Evolutionary conservation across 495 filamentous ascomycete species (phyloP).

Genomic region (Xylaria cubensis): DNA sequence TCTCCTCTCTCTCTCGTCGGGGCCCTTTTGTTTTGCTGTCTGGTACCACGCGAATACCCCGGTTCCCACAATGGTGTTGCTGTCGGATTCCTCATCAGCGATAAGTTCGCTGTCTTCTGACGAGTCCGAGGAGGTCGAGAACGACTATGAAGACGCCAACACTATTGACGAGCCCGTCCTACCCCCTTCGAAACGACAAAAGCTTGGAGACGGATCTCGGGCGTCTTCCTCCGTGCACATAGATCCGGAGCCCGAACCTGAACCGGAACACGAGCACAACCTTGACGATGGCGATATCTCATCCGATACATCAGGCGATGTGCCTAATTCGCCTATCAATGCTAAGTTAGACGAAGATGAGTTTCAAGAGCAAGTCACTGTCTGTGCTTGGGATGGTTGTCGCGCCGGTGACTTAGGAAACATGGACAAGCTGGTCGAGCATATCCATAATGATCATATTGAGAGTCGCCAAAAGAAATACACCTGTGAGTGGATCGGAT

Average conservation of each 20-base stretch:
- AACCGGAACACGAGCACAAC: constrained; percentile 45
- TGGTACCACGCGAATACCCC: neutral
- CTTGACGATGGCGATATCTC: constrained; percentile 68
- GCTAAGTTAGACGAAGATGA: constrained; percentile 77
- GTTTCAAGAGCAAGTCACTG: constrained; percentile 85
- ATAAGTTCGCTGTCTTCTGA: constrained; percentile 48
- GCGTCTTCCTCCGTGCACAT: constrained; percentile 54
- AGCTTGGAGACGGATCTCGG: constrained; percentile 50
- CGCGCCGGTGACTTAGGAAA: constrained; percentile 79
- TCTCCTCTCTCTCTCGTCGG: neutral
- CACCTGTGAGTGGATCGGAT: constrained; percentile 94
- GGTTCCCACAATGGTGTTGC: constrained; percentile 34
- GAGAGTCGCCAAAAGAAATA: constrained; percentile 75
- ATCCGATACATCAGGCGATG: constrained; percentile 83
- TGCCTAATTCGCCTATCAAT: constrained; percentile 72
- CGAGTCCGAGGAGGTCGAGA: constrained; percentile 55
- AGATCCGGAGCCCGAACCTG: constrained; percentile 50
- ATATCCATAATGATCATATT: constrained; percentile 94
- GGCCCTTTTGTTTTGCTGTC: neutral
- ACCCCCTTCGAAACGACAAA: constrained; percentile 59
- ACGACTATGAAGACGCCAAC: constrained; percentile 52
- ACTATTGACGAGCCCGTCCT: constrained; percentile 43
- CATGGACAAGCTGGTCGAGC: constrained; percentile 92
- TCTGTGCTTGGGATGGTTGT: constrained; percentile 91
- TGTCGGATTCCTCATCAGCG: constrained; percentile 41